phyloP scores from a whole-genome alignment of 805 yeast genomes.

The Yarrowia sp. region DNA sequence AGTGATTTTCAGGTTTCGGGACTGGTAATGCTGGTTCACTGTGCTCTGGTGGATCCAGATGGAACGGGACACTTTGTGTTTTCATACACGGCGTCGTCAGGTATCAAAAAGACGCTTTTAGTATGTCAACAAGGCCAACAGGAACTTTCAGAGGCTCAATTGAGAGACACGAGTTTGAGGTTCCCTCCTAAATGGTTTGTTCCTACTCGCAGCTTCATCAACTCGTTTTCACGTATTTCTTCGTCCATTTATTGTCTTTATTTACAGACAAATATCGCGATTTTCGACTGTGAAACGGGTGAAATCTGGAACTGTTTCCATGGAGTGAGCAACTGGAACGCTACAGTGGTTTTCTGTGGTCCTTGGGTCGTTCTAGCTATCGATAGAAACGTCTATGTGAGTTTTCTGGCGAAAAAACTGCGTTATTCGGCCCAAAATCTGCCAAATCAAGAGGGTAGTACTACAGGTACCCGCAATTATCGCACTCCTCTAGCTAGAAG shows the following conservation, averaged over 20 bases:
- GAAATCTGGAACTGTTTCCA: constrained; percentile 25
- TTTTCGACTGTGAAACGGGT: constrained; percentile 17
- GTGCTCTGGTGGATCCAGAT: constrained; percentile 15
- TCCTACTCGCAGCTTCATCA: constrained; percentile 8
- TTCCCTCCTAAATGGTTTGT: constrained; percentile 21
- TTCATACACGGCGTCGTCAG: neutral
- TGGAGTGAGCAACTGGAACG: constrained; percentile 21
- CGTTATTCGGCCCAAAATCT: neutral
- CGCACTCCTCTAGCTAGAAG: neutral
- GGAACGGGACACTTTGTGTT: constrained; percentile 17
- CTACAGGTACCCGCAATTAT: neutral
- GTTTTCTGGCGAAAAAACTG: constrained; percentile 5
- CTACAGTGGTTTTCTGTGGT: constrained; percentile 8
- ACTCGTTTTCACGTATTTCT: constrained; percentile 11
- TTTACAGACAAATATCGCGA: constrained; percentile 17
- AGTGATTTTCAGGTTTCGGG: constrained; percentile 7
- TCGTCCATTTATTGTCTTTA: neutral
- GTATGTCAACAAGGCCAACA: constrained; percentile 3
- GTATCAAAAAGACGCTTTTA: neutral
- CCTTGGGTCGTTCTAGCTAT: constrained; percentile 23
- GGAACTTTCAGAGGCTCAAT: neutral
- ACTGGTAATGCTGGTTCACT: constrained; percentile 6
- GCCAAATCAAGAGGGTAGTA: neutral
- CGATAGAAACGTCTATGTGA: constrained; percentile 6
- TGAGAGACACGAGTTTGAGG: neutral